Conservation (phyloP, 306 rosid genomes). For the Vigna radiata region DNA sequence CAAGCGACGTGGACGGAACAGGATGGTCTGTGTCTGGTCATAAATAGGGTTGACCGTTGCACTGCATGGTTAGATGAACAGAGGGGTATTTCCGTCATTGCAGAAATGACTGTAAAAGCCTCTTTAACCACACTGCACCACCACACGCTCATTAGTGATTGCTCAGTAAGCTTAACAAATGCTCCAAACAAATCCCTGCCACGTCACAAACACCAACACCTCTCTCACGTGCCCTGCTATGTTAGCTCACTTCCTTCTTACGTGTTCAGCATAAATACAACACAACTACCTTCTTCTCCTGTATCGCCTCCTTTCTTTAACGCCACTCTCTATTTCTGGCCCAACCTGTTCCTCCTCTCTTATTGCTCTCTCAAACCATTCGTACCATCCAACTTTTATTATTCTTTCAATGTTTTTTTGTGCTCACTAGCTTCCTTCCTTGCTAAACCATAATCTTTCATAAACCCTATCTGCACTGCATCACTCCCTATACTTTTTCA, state of each 20-base stretch:
- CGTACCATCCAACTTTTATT: slow-evolving; percentile 39
- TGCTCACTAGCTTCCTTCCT: neutral
- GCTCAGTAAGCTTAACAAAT: slow-evolving; percentile 36
- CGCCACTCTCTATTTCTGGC: slow-evolving; percentile 25
- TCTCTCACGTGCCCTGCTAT: slow-evolving; percentile 43
- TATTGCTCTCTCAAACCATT: slow-evolving; percentile 9
- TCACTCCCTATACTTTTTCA: neutral
- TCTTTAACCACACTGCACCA: neutral
- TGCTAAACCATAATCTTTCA: slow-evolving; percentile 22
- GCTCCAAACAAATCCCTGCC: slow-evolving; percentile 44
- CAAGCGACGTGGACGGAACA: neutral
- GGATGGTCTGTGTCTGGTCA: slow-evolving; percentile 36
- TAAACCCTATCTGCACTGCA: slow-evolving; percentile 26
- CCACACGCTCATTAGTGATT: slow-evolving; percentile 39
- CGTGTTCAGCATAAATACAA: slow-evolving; percentile 66
- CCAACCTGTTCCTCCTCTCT: slow-evolving; percentile 29
- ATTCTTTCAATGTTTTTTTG: slow-evolving; percentile 29
- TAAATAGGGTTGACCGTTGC: slow-evolving; percentile 50
- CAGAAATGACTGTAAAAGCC: slow-evolving; percentile 3
- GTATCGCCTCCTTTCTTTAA: slow-evolving; percentile 16
- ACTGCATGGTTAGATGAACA: neutral
- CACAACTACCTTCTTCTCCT: slow-evolving; percentile 58
- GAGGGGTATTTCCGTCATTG: slow-evolving; percentile 48
- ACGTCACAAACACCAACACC: slow-evolving; percentile 36
- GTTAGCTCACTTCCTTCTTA: neutral